These are phyloP conservation scores for Trichoderma aggressivum DNA, from an alignment of 2,329 filamentous ascomycete genomes.

Conservation along the genomic window DNA sequence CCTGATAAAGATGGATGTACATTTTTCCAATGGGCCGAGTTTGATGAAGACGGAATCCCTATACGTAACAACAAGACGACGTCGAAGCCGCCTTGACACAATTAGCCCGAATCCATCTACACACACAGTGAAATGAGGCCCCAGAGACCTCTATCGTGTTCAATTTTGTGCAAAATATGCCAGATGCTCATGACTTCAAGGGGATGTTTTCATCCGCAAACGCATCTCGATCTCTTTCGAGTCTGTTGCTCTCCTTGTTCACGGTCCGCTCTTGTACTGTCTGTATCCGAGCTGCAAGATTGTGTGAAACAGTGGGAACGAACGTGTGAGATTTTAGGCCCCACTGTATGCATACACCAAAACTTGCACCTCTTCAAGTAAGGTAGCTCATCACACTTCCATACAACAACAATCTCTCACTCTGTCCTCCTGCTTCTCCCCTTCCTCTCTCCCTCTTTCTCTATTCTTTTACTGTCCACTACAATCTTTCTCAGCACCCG, in stretches of 20 bases:
- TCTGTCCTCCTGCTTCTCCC: background rate
- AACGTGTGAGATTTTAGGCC: background rate
- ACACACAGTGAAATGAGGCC: background rate
- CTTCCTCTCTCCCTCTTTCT: background rate
- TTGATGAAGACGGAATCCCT: constrained; percentile 82
- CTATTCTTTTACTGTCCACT: no score
- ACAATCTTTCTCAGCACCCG: no score
- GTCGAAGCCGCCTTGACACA: constrained; percentile 50
- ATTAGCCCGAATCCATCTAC: background rate
- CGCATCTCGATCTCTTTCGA: background rate
- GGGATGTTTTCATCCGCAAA: background rate
- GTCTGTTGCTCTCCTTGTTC: background rate
- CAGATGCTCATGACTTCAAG: background rate
- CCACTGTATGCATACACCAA: background rate
- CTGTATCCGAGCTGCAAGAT: background rate
- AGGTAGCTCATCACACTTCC: background rate
- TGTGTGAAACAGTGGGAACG: background rate
- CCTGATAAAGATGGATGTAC: constrained; percentile 67
- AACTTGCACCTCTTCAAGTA: background rate
- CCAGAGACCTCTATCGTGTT: background rate
- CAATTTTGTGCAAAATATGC: background rate
- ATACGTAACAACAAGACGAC: constrained; percentile 20
- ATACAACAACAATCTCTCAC: background rate
- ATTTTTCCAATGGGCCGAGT: constrained; percentile 83
- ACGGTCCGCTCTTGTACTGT: no score